These are phyloP conservation scores for Paracoccidioides brasiliensis DNA, from an alignment of 2,329 filamentous ascomycete genomes.

Conservation along the genomic window DNA sequence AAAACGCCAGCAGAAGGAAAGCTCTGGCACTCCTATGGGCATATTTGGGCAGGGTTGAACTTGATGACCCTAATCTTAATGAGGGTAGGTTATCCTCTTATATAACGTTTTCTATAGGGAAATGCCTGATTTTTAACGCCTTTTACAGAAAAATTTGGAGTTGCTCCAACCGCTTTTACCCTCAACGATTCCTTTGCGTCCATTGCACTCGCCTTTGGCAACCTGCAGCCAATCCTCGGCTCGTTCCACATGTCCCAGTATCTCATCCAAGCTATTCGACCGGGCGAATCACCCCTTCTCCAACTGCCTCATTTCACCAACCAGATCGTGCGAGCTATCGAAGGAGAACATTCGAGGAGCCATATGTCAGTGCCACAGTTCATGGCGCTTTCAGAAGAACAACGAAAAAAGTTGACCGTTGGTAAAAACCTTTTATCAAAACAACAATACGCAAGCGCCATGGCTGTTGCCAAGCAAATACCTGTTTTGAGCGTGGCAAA, in stretches of 20 bases:
- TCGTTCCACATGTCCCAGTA: slow-evolving; percentile 74
- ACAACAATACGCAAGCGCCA: slow-evolving; percentile 60
- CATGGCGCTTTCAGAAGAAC: slow-evolving; percentile 66
- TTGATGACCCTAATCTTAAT: slow-evolving; percentile 64
- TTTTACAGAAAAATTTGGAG: slow-evolving; percentile 61
- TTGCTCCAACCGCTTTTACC: slow-evolving; percentile 72
- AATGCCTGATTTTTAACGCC: slow-evolving; percentile 9
- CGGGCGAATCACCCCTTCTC: slow-evolving; percentile 71
- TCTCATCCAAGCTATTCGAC: slow-evolving; percentile 78
- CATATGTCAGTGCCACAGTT: slow-evolving; percentile 75
- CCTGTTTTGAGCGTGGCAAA: slow-evolving; percentile 75
- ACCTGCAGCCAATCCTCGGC: slow-evolving; percentile 65
- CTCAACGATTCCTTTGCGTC: slow-evolving; percentile 78
- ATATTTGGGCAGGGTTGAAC: slow-evolving; percentile 76
- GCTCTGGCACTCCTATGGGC: slow-evolving; percentile 85
- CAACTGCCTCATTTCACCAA: slow-evolving; percentile 82
- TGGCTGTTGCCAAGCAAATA: slow-evolving; percentile 68
- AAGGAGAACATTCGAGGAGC: slow-evolving; percentile 51
- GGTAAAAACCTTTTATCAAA: slow-evolving; percentile 58
- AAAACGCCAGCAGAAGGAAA: slow-evolving; percentile 70
- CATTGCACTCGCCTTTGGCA: slow-evolving; percentile 77
- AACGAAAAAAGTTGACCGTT: slow-evolving; percentile 58
- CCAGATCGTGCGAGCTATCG: slow-evolving; percentile 34
- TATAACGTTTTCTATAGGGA: neutral
- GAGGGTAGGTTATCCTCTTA: slow-evolving; percentile 34